Percentiles rank a stretch among this genome's conserved stretches.
phyloP scores from a whole-genome alignment of 2,329 filamentous ascomycete genomes.

The Rutstroemia sp. region DNA sequence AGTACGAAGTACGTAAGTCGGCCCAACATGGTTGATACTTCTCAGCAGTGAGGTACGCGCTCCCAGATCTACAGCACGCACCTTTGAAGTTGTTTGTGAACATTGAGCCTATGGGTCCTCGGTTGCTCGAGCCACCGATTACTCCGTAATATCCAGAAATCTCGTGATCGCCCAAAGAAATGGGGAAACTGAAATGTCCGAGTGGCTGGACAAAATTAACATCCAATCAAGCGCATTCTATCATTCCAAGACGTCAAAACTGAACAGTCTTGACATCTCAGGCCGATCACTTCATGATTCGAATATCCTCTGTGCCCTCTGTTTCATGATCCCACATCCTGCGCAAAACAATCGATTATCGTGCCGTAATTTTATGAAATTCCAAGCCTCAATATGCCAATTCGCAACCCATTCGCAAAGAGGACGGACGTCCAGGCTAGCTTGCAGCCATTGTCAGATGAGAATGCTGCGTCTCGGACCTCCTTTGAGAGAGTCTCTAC shows the following conservation, averaged over 20 bases:
- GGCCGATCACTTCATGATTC: not conserved
- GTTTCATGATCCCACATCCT: not conserved
- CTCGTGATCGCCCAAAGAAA: slow-evolving; percentile 8
- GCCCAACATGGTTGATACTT: too few species aligned
- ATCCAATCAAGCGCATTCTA: slow-evolving; percentile 1
- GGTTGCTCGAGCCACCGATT: not conserved
- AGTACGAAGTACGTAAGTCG: too few species aligned
- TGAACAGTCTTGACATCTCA: not conserved
- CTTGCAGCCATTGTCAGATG: slow-evolving; percentile 34
- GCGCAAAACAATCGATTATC: slow-evolving; percentile 3
- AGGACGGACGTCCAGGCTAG: slow-evolving; percentile 37
- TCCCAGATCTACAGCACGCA: too few species aligned
- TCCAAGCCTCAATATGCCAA: not conserved
- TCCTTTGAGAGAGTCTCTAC: slow-evolving; percentile 57
- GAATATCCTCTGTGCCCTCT: not conserved
- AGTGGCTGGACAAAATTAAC: slow-evolving; percentile 6
- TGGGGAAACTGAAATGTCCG: slow-evolving; percentile 3
- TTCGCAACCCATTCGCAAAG: slow-evolving; percentile 61
- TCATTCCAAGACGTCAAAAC: not conserved
- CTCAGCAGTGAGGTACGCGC: too few species aligned
- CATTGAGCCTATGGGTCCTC: not conserved
- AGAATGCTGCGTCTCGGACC: slow-evolving; percentile 41
- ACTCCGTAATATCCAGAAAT: not conserved
- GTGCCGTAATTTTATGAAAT: slow-evolving; percentile 1
- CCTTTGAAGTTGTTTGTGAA: not conserved